These are phyloP conservation scores for Exidia glandulosa DNA, from an alignment of 768 basidiomycete genomes.

Conservation along the genomic window DNA sequence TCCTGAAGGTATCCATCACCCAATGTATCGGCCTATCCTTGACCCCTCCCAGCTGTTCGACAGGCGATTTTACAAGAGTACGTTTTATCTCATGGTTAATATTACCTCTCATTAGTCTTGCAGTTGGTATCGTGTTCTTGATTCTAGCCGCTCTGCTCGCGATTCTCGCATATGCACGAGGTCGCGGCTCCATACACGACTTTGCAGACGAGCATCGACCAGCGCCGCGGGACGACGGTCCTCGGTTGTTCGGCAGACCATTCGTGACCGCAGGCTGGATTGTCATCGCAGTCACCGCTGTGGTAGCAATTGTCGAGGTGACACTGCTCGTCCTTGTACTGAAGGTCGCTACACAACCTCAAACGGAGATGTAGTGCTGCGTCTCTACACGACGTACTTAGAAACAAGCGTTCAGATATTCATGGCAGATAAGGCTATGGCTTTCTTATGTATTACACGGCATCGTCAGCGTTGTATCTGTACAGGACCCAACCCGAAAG, in stretches of 20 bases:
- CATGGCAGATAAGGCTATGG: too few species aligned
- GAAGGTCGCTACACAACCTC: conserved; percentile 32
- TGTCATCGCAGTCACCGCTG: conserved; percentile 38
- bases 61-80: conserved; percentile 58
- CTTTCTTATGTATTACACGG: too few species aligned
- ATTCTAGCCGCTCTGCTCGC: conserved; percentile 48
- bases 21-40: neutral
- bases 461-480: too few species aligned
- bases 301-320: conserved; percentile 36
- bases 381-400: too few species aligned
- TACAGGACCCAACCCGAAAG: too few species aligned
- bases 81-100: conserved; percentile 14
- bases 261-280: conserved; percentile 77
- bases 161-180: conserved; percentile 45
- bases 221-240: conserved; percentile 15
- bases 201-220: conserved; percentile 54
- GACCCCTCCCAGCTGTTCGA: conserved; percentile 69
- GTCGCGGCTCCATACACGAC: conserved; percentile 59
- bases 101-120: neutral
- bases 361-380: too few species aligned
- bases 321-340: conserved; percentile 54
- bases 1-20: neutral
- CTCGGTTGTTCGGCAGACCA: conserved; percentile 60
- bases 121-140: conserved; percentile 21
- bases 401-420: too few species aligned